Base-by-base conservation (phyloP, 768 basidiomycete species). In the Podaxis mareebaensis region DNA sequence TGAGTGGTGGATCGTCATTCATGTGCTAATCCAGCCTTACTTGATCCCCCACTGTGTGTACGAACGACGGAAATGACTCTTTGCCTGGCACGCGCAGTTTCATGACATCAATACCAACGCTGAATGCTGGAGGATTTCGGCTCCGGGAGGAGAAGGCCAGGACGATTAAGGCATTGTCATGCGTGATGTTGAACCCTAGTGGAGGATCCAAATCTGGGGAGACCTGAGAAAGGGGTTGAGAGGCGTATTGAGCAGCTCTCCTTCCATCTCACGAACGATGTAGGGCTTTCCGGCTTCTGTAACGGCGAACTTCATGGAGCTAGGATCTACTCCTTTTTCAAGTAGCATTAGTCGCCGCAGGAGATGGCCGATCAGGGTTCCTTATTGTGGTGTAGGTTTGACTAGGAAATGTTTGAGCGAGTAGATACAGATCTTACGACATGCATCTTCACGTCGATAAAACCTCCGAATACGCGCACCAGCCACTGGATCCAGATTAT, bases 51-150 rank as follows among this genome's bases (percentile, higher is more conserved):
- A 94, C 77, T 24, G 80, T 80, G 57, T 85, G 79, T 7, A 92
- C 78, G 69, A 95, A 92, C 1, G 84, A 82, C 10, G 72, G 62
- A 63, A 90, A 80, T 2, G 84, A 81, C 44, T 83, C 81, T 17
- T 85, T 81, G 11, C 79, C 74, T 11, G 91, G 92, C 20, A 90
- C 73, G 51, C 79, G 81, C 46, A 91, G 77, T 70, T 86, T 88
- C 93, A 95, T 95, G 53, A 93, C 82, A 74, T 95, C 93, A 44
- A 94, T 78, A 20, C 93, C 93, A 10, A 94, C 70, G 11, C 79
- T 84, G 53, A 85, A 89, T 2, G 85, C 84, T 20, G 82, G 85
- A 20, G 79, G 76, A 63, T 78, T 74, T 48, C 77, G 69, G 4
- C 66, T 67, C 59, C 82, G 79, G 11, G 75, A 70, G 8, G 83